A percentile compares a stretch with the other conserved stretches of the same genome.
These are phyloP conservation scores for Arachis stenosperma DNA, from an alignment of 306 rosid genomes.

Conservation along the genomic window DNA sequence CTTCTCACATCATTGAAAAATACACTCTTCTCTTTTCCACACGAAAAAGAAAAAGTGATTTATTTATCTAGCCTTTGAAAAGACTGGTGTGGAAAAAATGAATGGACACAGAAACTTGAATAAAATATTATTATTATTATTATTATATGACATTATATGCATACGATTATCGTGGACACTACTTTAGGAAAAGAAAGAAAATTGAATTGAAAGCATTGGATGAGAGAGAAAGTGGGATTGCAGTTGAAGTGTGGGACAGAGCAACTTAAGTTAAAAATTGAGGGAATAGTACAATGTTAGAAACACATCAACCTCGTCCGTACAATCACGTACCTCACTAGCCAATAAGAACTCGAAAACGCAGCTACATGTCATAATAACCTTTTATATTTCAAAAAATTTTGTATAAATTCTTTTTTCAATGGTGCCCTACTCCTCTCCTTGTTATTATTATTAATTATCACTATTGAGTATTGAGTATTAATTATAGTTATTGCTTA, in stretches of 20 bases:
- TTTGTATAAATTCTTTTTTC: neutral
- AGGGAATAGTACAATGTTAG: slow-evolving; percentile 25
- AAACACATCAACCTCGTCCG: slow-evolving; percentile 35
- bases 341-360: slow-evolving; percentile 38
- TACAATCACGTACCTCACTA: slow-evolving; percentile 21
- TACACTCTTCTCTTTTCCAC: too few species aligned
- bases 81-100: neutral
- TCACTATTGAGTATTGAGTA: too few species aligned
- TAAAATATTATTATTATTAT: neutral
- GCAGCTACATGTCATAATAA: slow-evolving; percentile 18
- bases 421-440: neutral
- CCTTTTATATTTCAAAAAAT: neutral
- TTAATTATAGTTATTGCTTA: too few species aligned
- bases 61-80: neutral
- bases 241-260: neutral
- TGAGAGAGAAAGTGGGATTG: neutral
- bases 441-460: too few species aligned
- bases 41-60: too few species aligned
- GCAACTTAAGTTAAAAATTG: slow-evolving; percentile 1
- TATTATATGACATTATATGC: too few species aligned
- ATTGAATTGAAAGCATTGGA: neutral
- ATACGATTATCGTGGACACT: neutral
- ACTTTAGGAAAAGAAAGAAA: neutral
- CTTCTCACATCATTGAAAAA: too few species aligned
- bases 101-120: neutral